These are phyloP conservation scores for Viola odorata DNA, from an alignment of 345 rosid species.

Conservation along the genomic window DNA sequence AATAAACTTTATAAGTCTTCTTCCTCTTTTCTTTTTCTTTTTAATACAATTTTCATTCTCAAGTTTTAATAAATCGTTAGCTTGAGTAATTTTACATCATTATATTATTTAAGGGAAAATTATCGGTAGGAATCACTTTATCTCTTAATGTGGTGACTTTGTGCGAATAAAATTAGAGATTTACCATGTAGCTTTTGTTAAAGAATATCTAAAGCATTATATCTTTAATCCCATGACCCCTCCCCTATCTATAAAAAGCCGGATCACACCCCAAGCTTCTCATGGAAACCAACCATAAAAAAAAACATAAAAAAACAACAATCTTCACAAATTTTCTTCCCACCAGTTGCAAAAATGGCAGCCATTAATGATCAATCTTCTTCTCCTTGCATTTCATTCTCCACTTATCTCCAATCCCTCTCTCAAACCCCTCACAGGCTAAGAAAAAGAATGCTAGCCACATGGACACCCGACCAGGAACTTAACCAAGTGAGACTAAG, in stretches of 20 bases:
- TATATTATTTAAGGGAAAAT: neutral
- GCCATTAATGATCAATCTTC: constrained; percentile 16
- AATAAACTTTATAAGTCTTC: no score
- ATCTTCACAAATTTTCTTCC: neutral
- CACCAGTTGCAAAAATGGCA: constrained; percentile 24
- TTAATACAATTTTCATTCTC: no score
- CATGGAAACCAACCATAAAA: constrained; percentile 22
- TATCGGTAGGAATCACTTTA: constrained; percentile 8
- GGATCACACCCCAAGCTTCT: constrained; percentile 18
- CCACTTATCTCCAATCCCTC: constrained; percentile 54
- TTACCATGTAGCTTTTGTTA: constrained; percentile 26
- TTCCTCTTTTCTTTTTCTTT: no score
- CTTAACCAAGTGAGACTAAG: constrained; percentile 77
- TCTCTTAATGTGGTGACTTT: constrained; percentile 5
- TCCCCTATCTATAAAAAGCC: constrained; percentile 6
- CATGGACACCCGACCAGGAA: constrained; percentile 90
- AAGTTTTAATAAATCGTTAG: neutral
- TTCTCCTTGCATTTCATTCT: constrained; percentile 22
- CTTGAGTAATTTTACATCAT: constrained; percentile 24
- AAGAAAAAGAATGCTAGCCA: constrained; percentile 78
- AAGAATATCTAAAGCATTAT: constrained; percentile 26
- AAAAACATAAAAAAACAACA: constrained; percentile 6
- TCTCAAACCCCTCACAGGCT: constrained; percentile 80
- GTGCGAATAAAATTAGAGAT: constrained; percentile 17
- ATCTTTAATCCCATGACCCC: no score